Conservation (phyloP, 495 filamentous ascomycete genomes). For the Viridothelium virens region DNA sequence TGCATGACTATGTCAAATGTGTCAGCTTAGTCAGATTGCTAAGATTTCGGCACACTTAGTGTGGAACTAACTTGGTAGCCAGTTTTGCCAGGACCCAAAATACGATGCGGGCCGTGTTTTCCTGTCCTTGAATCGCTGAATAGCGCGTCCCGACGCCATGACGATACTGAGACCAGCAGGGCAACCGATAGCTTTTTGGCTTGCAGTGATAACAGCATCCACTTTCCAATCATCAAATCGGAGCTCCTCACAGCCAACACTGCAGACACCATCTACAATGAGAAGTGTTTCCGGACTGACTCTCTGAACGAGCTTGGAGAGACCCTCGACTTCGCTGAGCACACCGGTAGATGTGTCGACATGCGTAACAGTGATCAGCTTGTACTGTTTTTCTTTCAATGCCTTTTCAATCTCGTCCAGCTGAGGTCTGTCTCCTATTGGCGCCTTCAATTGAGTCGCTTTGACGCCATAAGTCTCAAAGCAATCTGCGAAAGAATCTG, state of each 20-base stretch:
- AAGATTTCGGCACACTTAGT: neutral
- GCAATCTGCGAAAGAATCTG: slow-evolving; percentile 88
- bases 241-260: slow-evolving; percentile 91
- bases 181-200: slow-evolving; percentile 92
- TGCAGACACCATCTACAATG: slow-evolving; percentile 93
- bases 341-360: slow-evolving; percentile 97
- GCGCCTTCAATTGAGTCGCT: slow-evolving; percentile 79
- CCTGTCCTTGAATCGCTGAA: slow-evolving; percentile 68
- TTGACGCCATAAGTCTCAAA: slow-evolving; percentile 83
- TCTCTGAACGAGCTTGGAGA: slow-evolving; percentile 71
- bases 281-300: slow-evolving; percentile 86
- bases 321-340: slow-evolving; percentile 74
- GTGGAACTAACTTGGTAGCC: slow-evolving; percentile 65
- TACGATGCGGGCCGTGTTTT: slow-evolving; percentile 75
- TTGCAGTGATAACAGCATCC: slow-evolving; percentile 87
- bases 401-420: slow-evolving; percentile 79
- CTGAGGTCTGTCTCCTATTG: slow-evolving; percentile 82
- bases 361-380: slow-evolving; percentile 87
- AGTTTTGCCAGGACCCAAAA: slow-evolving; percentile 94
- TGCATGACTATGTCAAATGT: slow-evolving; percentile 61
- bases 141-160: slow-evolving; percentile 85
- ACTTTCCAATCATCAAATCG: slow-evolving; percentile 90
- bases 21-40: slow-evolving; percentile 3
- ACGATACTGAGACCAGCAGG: slow-evolving; percentile 89
- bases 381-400: slow-evolving; percentile 81